Base-by-base conservation (phyloP, 345 rosid species). In the Heritiera littoralis region DNA sequence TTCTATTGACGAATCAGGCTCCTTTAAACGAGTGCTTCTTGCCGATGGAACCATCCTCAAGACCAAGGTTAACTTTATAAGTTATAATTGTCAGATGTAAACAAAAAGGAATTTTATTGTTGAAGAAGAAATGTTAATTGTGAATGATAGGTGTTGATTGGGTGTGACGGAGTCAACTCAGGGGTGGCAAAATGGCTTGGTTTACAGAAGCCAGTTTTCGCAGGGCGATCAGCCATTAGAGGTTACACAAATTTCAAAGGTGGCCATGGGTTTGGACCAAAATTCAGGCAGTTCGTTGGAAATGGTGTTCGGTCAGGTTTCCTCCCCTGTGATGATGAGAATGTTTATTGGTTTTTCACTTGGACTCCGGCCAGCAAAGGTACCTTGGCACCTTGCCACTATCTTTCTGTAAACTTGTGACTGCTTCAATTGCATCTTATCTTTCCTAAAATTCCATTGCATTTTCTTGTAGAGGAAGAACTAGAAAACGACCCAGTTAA, bases 1-100 rank as follows among this genome's bases (percentile, higher is more conserved):
- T 76, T 88, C 87, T 5, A 80, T 92, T 28, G 90, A 92, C 82
- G 77, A 89, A 79, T 90, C 88, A n/a, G 88, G 86, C 38, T 54
- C 54, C 81, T 83, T 80, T 52, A 92, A 89, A 82, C 56, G 20
- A 23, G n/a, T 75, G 38, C 78, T 60, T 45, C 78, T 75, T 43
- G 78, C 56, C 18, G 66, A 75, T 75, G 78, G 78, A 63, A 28
- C 78, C 11, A 75, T 63, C 52, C 32, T 75, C 56, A 75, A 43
- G 43, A 63, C 74, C 74, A 69, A 46, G 74, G 72, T 64, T 52
- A 18, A 52, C 14, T 52, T 32, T 51, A 51, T 51, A 12, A 12
- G 2, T 51, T 51, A 11, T 51, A 51, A 45, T 13, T 51, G 13
- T 12, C 13, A 51, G 5, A 1, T 51, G 5, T 51, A 51, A 12